Conservation (phyloP, 768 basidiomycete genomes). For the Suillus paluster region DNA sequence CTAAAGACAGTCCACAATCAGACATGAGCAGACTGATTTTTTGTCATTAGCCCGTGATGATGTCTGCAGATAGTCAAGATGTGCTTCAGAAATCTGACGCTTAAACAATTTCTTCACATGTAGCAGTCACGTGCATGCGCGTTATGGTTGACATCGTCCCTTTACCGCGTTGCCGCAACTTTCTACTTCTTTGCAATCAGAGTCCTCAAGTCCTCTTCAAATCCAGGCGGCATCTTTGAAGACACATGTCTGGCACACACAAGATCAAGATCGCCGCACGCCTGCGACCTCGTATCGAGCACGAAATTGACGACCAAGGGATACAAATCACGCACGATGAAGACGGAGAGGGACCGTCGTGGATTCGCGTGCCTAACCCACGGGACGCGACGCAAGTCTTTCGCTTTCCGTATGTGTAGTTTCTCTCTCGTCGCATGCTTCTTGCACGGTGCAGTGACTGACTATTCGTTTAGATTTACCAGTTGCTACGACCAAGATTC, state of each 20-base stretch:
- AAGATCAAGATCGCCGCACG: conserved; percentile 77
- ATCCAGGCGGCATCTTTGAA: background rate
- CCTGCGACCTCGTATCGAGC: conserved; percentile 64
- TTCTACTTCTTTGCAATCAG: background rate
- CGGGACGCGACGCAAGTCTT: conserved; percentile 72
- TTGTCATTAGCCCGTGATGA: too few relatives aligned
- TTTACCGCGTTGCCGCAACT: too few relatives aligned
- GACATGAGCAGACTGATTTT: too few relatives aligned
- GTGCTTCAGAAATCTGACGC: too few relatives aligned
- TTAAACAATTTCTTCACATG: too few relatives aligned
- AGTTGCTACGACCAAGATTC: conserved; percentile 75
- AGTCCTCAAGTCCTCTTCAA: background rate
- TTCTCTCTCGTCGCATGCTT: conserved; percentile 6
- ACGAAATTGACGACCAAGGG: conserved; percentile 65
- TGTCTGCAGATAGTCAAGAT: too few relatives aligned
- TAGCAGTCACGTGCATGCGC: conserved; percentile 2
- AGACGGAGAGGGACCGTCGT: conserved; percentile 41
- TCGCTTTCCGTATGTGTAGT: conserved; percentile 66
- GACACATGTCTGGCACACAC: conserved; percentile 30
- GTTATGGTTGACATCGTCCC: conserved; percentile 4
- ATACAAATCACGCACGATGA: conserved; percentile 54
- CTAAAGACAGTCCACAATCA: too few relatives aligned
- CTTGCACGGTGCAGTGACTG: conserved; percentile 9
- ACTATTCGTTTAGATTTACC: conserved; percentile 54
- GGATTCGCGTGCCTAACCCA: conserved; percentile 71